These are phyloP conservation scores for Phytophthora citrophthora DNA, from an alignment of 352 stramenopile genomes.

Conservation along the genomic window DNA sequence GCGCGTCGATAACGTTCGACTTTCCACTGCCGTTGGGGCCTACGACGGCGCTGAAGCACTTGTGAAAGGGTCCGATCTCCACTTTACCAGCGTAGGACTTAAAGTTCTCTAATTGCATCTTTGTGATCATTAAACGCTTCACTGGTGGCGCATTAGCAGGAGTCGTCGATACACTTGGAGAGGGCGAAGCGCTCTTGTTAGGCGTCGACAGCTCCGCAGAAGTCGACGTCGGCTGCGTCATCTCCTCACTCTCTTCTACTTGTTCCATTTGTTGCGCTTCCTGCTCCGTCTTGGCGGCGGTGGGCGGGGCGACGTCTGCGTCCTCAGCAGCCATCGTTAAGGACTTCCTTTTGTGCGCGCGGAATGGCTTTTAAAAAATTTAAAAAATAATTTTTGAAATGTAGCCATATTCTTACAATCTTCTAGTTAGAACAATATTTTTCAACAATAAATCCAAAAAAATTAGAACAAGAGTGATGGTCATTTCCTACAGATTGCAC, in stretches of 20 bases:
- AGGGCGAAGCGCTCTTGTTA: neutral
- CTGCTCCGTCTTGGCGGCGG: neutral
- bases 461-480: constrained; percentile 12
- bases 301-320: neutral
- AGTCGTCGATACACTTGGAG: constrained; percentile 17
- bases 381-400: no score
- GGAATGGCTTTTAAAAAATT: constrained; percentile 9
- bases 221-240: constrained; percentile 2
- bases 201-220: constrained; percentile 2
- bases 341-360: constrained; percentile 23
- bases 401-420: no score
- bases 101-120: constrained; percentile 99
- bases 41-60: constrained; percentile 98
- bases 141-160: constrained; percentile 29
- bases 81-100: constrained; percentile 98
- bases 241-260: neutral
- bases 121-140: constrained; percentile 96
- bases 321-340: constrained; percentile 12
- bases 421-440: neutral
- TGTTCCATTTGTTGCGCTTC: constrained; percentile 6
- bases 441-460: neutral
- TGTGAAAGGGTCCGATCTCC: constrained; percentile 99
- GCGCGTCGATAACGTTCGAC: constrained; percentile 99
- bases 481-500: neutral
- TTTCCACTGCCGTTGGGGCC: constrained; percentile 99